Percentiles rank a stretch among this genome's conserved stretches.
These are phyloP conservation scores for Lineolata rhizophorae DNA, from an alignment of 495 filamentous ascomycete genomes.

Conservation along the genomic window DNA sequence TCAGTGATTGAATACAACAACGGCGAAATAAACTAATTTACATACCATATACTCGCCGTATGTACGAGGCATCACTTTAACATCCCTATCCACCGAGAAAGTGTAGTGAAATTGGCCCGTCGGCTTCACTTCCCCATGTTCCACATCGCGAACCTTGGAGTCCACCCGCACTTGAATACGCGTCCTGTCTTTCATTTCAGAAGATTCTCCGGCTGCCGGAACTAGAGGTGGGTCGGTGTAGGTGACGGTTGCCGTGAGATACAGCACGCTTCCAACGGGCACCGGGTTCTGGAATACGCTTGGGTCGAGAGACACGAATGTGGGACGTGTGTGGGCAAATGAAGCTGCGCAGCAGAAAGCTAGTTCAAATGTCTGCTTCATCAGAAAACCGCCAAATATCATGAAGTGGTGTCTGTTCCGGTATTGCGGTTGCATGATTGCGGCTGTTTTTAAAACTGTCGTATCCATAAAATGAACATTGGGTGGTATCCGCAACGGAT, in stretches of 20 bases:
- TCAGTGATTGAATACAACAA: too few relatives aligned
- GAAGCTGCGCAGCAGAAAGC: constrained; percentile 77
- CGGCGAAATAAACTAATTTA: too few relatives aligned
- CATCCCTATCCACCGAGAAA: constrained; percentile 48
- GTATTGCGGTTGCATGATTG: constrained; percentile 77
- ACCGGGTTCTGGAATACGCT: constrained; percentile 71
- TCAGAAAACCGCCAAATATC: constrained; percentile 74
- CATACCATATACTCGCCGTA: constrained; percentile 67
- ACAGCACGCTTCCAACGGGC: constrained; percentile 63
- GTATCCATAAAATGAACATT: constrained; percentile 46
- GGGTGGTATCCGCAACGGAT: constrained; percentile 29
- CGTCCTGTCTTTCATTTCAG: constrained; percentile 27
- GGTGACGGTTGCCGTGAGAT: constrained; percentile 52
- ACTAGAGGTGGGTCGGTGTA: constrained; percentile 50
- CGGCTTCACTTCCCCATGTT: constrained; percentile 50
- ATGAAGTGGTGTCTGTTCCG: constrained; percentile 74
- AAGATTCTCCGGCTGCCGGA: constrained; percentile 14
- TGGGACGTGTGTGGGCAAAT: constrained; percentile 51
- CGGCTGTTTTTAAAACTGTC: constrained; percentile 43
- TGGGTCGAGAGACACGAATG: constrained; percentile 58
- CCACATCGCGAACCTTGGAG: constrained; percentile 54
- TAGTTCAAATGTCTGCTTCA: constrained; percentile 66
- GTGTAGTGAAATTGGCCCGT: constrained; percentile 78
- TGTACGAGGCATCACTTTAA: constrained; percentile 52
- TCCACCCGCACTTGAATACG: constrained; percentile 59